Base-by-base conservation (phyloP, 768 basidiomycete species). In the Postia placenta region DNA sequence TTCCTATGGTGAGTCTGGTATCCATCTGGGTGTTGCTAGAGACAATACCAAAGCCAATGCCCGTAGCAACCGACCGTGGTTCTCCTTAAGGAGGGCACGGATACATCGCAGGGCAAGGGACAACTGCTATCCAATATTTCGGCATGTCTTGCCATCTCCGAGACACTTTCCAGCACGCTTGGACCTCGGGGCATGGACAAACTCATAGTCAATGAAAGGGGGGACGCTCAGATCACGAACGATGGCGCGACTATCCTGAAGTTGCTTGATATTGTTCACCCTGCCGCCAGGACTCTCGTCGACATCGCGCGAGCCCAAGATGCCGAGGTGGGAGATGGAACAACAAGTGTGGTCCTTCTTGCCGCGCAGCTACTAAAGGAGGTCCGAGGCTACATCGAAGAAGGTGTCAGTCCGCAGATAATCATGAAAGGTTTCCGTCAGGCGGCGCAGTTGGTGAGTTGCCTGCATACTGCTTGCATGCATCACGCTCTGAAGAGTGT, bases 151-250 rank as follows among this genome's bases (percentile, higher is more conserved):
- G 92, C 94, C 15, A 86, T 99, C 57, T 71, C 94, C 41, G 82
- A 92, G 64, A 97, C 92, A 2, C 80, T 99, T 47, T 78, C 96
- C 19, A 92, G 81, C 48, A 98, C 96, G 26, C 81, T 99, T n/a
- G 96, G 96, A 12, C 96, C 96, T 6, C 76, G 96, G 51, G 96
- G 96, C 54, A 98, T 99, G 96, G 96, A 99, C 68, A 98, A 97
- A 66, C 75, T 98, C 39, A 96, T 96, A 57, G 95, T 97, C 2
- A 85, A 85, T 52, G 86, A 90, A 51, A 81, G 93, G 49, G 95
- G 96, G 43, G 87, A 94, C 52, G 92, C 96, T 7, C 95, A 96
- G 72, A 99, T 99, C 64, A 98, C 96, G 19, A 99, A 99, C 68
- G 96, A 99, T 79, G 96, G 96, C 50, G 96, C 96, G 28, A 99